Evolutionary conservation across 116 monocot genomes (phyloP), one percentile per base, ranked within the genome.

Genomic region (Trichopus zeylanicus): DNA sequence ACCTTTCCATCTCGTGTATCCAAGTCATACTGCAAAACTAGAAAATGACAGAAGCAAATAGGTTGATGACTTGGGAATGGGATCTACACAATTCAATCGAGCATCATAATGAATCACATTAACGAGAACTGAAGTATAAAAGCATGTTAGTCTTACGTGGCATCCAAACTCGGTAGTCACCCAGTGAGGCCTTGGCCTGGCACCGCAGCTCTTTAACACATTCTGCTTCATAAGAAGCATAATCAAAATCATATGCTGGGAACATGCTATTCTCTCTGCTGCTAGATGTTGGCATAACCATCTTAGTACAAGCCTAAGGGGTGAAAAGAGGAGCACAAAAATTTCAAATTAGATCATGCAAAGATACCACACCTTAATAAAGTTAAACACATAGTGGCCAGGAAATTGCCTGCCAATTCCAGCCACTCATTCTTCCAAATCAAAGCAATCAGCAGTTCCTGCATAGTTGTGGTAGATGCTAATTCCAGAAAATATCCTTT

Each of bases 81-180:
- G n/a, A n/a, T n/a, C n/a, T n/a, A n/a, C n/a, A n/a, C n/a, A n/a
- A n/a, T n/a, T n/a, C n/a, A n/a, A n/a, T n/a, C n/a, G n/a, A n/a
- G n/a, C n/a, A n/a, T n/a, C n/a, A n/a, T n/a, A n/a, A n/a, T n/a
- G n/a, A 37, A 11, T 5, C 7, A 60, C 3, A 39, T 18, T 6
- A 54, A 47, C 13, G n/a, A 16, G n/a, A 42, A 37, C 37, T 37
- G 7, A 55, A 32, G 48, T 15, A 67, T 53, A 26, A 55, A 23
- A 55, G 29, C 24, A 7, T 20, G 27, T 26, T 47, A n/a, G 9
- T 51, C 88, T 82, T 82, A 93, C 88, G 75, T 93, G 93, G 46
- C 93, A 88, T 29, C 93, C 93, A 70, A 93, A 93, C 67, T 93
- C 93, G 10, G 88, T 93, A 20, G 80, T 82, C n/a, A 88, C 63